Conservation (phyloP, 2,329 filamentous ascomycete genomes). For the Pleurostoma richardsiae region DNA sequence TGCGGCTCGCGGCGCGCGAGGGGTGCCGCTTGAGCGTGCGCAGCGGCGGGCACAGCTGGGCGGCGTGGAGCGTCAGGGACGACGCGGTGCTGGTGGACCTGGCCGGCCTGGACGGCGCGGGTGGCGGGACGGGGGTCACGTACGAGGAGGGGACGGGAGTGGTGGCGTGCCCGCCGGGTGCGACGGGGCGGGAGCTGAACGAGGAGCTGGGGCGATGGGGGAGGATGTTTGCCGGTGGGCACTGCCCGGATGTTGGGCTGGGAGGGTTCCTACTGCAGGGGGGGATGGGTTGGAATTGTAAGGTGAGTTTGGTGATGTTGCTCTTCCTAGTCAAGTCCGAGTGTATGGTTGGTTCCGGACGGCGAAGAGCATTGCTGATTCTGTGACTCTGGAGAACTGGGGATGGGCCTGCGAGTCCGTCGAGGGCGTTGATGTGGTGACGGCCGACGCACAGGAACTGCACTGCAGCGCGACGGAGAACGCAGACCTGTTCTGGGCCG, state of each 20-base stretch:
- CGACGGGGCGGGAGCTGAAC: slow-evolving; percentile 40
- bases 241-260: slow-evolving; percentile 53
- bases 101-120: slow-evolving; percentile 11
- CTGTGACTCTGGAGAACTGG: slow-evolving; percentile 36
- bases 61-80: slow-evolving; percentile 39
- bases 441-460: slow-evolving; percentile 32
- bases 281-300: slow-evolving; percentile 55
- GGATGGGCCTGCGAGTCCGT: slow-evolving; percentile 48
- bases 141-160: slow-evolving; percentile 31
- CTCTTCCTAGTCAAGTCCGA: too few species aligned
- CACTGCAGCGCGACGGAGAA: slow-evolving; percentile 31
- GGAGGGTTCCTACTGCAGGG: slow-evolving; percentile 52
- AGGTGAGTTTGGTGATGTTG: slow-evolving; percentile 24
- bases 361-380: background rate
- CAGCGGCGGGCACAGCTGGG: slow-evolving; percentile 41
- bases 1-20: slow-evolving; percentile 27
- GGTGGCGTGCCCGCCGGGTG: slow-evolving; percentile 37
- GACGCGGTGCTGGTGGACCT: slow-evolving; percentile 36
- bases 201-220: slow-evolving; percentile 27
- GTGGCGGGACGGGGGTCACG: slow-evolving; percentile 16
- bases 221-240: slow-evolving; percentile 45
- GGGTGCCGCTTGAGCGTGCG: slow-evolving; percentile 33
- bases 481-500: slow-evolving; percentile 42
- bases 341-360: too few species aligned
- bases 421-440: slow-evolving; percentile 39